Evolutionary conservation across 331 rosid genomes (phyloP).

Genomic region (Rhamnella rubrinervis): DNA sequence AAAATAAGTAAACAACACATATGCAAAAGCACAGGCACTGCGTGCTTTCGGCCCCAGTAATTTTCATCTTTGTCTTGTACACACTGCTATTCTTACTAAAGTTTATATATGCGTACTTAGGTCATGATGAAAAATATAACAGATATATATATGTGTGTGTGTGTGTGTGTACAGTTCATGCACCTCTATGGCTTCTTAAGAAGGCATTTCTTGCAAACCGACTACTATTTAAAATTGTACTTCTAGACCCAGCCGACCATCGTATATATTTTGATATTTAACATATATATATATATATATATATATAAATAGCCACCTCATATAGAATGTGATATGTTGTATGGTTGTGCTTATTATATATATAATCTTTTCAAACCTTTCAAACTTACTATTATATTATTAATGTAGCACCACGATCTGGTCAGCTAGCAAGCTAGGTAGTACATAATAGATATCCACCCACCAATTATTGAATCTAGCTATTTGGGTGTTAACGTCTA

Average conservation of each 20-base stretch:
- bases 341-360: slow-evolving; percentile 6
- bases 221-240: slow-evolving; percentile 16
- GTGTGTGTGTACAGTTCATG: no score
- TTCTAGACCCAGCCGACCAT: slow-evolving; percentile 28
- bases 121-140: neutral
- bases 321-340: slow-evolving; percentile 9
- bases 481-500: no score
- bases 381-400: no score
- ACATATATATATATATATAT: slow-evolving; percentile 7
- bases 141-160: no score
- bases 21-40: neutral
- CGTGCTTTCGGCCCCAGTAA: neutral
- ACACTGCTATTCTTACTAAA: neutral
- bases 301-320: slow-evolving; percentile 2
- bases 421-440: no score
- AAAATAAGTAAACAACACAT: neutral
- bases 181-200: slow-evolving; percentile 18
- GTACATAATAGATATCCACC: no score
- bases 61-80: neutral
- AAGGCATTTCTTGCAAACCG: slow-evolving; percentile 23
- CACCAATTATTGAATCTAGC: no score
- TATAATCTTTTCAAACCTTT: no score
- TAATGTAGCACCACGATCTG: no score
- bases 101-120: neutral
- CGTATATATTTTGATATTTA: neutral